Percentiles rank a stretch among this genome's conserved stretches.
Conservation (phyloP, 768 basidiomycete genomes). For the Termitomyces sp. region DNA sequence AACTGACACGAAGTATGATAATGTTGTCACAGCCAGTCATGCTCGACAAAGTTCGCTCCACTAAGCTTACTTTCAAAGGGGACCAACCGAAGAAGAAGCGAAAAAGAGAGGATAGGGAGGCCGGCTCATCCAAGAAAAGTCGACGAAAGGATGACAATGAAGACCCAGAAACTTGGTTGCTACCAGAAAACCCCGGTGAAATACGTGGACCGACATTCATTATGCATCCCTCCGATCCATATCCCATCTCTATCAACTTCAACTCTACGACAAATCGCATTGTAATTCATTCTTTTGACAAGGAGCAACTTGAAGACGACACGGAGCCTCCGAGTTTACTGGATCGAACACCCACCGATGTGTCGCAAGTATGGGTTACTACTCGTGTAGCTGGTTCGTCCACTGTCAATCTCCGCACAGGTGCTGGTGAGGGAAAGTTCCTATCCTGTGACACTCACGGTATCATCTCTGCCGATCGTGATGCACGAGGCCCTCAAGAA, state of each 20-base stretch:
- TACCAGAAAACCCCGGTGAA: slow-evolving; percentile 65
- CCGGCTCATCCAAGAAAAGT: slow-evolving; percentile 34
- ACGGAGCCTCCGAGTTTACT: slow-evolving; percentile 41
- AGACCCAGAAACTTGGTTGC: slow-evolving; percentile 74
- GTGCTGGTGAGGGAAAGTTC: slow-evolving; percentile 87
- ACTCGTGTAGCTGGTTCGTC: slow-evolving; percentile 81
- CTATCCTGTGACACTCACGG: slow-evolving; percentile 85
- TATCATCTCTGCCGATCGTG: slow-evolving; percentile 75
- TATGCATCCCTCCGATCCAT: slow-evolving; percentile 75
- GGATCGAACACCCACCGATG: slow-evolving; percentile 71
- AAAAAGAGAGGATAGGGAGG: slow-evolving; percentile 56
- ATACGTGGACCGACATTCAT: slow-evolving; percentile 88
- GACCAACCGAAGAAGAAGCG: slow-evolving; percentile 83
- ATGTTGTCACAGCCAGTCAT: neutral
- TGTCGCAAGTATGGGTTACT: slow-evolving; percentile 88
- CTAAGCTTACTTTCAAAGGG: slow-evolving; percentile 85
- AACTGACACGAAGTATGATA: no score
- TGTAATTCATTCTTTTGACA: slow-evolving; percentile 59
- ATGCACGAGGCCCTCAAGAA: slow-evolving; percentile 90
- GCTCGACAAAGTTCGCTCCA: slow-evolving; percentile 52
- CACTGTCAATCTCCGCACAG: slow-evolving; percentile 83
- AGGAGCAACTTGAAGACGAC: slow-evolving; percentile 46
- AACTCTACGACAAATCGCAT: slow-evolving; percentile 72
- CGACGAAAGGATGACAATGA: slow-evolving; percentile 54
- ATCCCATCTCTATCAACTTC: slow-evolving; percentile 71